Evolutionary conservation across 2,329 filamentous ascomycete genomes (phyloP), one percentile per base, ranked within the genome.

Genomic region (Penicillium corylophilum): DNA sequence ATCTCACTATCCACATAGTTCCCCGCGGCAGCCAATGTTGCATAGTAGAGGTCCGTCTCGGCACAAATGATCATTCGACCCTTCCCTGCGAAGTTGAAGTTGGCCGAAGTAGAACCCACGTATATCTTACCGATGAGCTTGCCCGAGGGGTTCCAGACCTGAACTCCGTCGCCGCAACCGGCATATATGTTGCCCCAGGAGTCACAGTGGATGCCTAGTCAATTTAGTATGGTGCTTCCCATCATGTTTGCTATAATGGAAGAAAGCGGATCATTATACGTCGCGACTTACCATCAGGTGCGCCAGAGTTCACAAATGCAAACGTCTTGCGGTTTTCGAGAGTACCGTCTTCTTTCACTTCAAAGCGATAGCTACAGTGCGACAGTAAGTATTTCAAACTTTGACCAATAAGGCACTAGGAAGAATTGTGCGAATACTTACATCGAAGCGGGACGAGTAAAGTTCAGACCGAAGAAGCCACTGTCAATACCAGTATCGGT

Each of bases 101-200:
- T 80, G 15, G 77, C 77, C 1, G 57, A 44, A 13, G 48, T 48
- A 5, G 54, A 41, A 20, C 56, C 51, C 63, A 69, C 1, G 64
- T 71, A 45, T 41, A 87, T 81, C 69, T 86, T 87, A 3, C 77
- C 71, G 60, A 87, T 75, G 29, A 81, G 59, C 7, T 56, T 73
- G 0, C 80, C 81, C 5, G 71, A 70, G 0, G 72, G 62, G 55
- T 73, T 74, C 78, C 79, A 84, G 4, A 83, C 73, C 50, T 81
- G 75, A 18, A 83, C 67, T 0, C 80, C 80, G 59, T 83, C 79
- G 0, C 78, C 79, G 51, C 77, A 79, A 0, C 77, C 79, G 9
- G 75, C 74, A 66, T 81, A 83, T 1, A 84, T 76, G 60, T 82
- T 82, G 7, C 81, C 81, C n/a, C 74, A 61, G 0, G 70, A 71